Percentiles rank a stretch among this genome's conserved stretches.
Conservation (phyloP, 2,329 filamentous ascomycete genomes). For the Didymella lethalis region DNA sequence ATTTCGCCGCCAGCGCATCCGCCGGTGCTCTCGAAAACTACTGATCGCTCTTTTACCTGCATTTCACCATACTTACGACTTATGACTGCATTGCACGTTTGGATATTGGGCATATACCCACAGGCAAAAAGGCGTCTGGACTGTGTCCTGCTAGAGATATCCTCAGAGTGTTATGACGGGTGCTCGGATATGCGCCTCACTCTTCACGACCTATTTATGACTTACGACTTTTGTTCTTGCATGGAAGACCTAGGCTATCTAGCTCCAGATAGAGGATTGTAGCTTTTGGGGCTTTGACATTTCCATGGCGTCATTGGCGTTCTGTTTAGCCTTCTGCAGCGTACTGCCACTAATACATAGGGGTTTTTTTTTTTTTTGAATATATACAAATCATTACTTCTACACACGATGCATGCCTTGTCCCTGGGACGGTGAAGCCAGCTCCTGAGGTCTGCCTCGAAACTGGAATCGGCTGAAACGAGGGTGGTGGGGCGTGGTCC, state of each 20-base stretch:
- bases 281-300: conserved; percentile 15
- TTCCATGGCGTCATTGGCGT: conserved; percentile 19
- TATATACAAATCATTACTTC: conserved; percentile 14
- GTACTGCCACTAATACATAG: conserved; percentile 23
- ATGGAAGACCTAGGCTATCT: conserved; percentile 21
- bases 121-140: conserved; percentile 38
- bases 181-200: conserved; percentile 43
- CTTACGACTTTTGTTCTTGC: conserved; percentile 30
- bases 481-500: conserved; percentile 6
- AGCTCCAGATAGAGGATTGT: conserved; percentile 16
- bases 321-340: conserved; percentile 18
- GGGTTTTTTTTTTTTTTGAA: conserved; percentile 16
- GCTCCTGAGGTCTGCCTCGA: neutral
- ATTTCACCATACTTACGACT: conserved; percentile 38
- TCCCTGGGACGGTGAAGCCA: conserved; percentile 9
- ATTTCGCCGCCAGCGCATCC: conserved; percentile 51
- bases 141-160: conserved; percentile 40
- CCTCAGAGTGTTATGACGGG: conserved; percentile 48
- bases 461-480: neutral
- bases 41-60: conserved; percentile 27
- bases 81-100: conserved; percentile 43
- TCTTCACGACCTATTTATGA: conserved; percentile 48
- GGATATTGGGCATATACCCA: conserved; percentile 36
- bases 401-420: neutral
- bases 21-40: conserved; percentile 29